Percentiles rank a stretch among this genome's conserved stretches.
These are phyloP conservation scores for Eimeria sp. DNA, from an alignment of 169 alveolate species.

Conservation along the genomic window DNA sequence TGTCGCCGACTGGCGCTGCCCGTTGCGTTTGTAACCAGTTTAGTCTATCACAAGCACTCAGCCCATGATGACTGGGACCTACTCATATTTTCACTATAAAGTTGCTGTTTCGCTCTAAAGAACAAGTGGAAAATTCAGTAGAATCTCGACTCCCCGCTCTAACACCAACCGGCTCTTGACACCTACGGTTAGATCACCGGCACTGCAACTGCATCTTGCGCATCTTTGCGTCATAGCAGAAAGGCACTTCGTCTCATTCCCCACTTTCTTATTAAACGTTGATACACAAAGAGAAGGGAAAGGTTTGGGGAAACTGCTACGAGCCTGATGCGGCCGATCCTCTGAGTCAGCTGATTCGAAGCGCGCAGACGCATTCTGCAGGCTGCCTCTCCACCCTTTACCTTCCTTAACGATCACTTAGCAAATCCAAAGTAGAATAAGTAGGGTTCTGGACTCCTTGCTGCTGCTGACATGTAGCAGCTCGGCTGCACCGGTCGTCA, in stretches of 20 bases:
- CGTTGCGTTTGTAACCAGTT: conserved; percentile 7
- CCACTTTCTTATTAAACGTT: background rate
- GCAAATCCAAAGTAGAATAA: background rate
- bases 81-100: background rate
- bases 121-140: background rate
- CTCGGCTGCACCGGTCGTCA: background rate
- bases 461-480: background rate
- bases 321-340: conserved; percentile 24
- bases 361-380: conserved; percentile 29
- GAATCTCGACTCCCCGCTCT: background rate
- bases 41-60: background rate
- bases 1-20: conserved; percentile 25
- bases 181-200: conserved; percentile 33
- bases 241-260: background rate
- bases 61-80: background rate
- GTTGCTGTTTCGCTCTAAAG: background rate
- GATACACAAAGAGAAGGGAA: conserved; percentile 1
- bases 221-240: background rate
- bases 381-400: background rate
- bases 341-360: background rate
- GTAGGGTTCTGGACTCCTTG: background rate
- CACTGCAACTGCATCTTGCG: conserved; percentile 50
- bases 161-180: conserved; percentile 21
- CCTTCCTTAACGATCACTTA: background rate
- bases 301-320: background rate